phyloP scores from a whole-genome alignment of 2,329 filamentous ascomycete genomes.

The Lasiodiplodia hormozganensis region DNA sequence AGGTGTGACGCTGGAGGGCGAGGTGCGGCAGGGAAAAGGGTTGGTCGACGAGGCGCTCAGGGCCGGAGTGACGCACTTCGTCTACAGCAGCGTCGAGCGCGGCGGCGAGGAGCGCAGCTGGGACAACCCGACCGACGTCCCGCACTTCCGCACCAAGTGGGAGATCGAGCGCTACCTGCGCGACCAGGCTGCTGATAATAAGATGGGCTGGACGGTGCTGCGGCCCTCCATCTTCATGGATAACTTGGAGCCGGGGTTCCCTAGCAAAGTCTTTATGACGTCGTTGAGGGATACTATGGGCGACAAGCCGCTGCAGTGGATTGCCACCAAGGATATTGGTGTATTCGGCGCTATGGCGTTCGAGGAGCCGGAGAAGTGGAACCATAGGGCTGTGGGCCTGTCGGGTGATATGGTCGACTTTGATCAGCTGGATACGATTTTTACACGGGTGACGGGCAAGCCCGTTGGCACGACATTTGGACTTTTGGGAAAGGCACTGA shows the following conservation, averaged over 20 bases:
- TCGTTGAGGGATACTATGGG: slow-evolving; percentile 50
- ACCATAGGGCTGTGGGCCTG: slow-evolving; percentile 51
- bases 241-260: neutral
- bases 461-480: neutral
- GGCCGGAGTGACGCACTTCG: slow-evolving; percentile 43
- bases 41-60: slow-evolving; percentile 43
- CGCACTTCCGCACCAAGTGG: slow-evolving; percentile 68
- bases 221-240: neutral
- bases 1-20: slow-evolving; percentile 30
- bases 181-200: slow-evolving; percentile 37
- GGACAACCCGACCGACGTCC: slow-evolving; percentile 60
- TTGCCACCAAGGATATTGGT: slow-evolving; percentile 55
- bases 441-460: slow-evolving; percentile 41
- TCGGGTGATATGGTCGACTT: slow-evolving; percentile 59
- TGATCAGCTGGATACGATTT: slow-evolving; percentile 40
- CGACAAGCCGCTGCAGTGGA: slow-evolving; percentile 45
- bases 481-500: slow-evolving; percentile 42
- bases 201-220: neutral
- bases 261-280: slow-evolving; percentile 35
- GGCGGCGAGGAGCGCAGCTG: slow-evolving; percentile 41
- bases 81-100: slow-evolving; percentile 47
- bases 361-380: slow-evolving; percentile 48
- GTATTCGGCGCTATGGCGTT: slow-evolving; percentile 56
- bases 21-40: slow-evolving; percentile 46
- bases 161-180: slow-evolving; percentile 66